Conservation (phyloP, 495 filamentous ascomycete species). For the Copromyces sp. region DNA sequence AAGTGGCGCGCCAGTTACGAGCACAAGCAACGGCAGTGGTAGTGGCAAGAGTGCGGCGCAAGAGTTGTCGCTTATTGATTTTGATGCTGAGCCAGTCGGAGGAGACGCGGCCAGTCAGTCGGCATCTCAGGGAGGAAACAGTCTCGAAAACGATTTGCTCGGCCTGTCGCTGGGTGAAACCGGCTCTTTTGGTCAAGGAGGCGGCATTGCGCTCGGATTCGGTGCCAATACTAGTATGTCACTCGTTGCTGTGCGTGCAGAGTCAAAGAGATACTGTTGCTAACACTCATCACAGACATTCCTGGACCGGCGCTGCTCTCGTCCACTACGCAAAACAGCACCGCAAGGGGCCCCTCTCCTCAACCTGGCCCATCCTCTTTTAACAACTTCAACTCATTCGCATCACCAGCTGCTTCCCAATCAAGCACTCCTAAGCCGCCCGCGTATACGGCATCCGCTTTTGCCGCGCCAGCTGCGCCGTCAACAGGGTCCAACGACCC, state of each 20-base stretch:
- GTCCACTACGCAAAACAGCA: conserved; percentile 49
- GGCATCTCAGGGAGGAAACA: conserved; percentile 15
- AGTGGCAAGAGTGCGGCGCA: conserved; percentile 66
- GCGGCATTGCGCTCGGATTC: conserved; percentile 79
- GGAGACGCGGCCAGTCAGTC: conserved; percentile 19
- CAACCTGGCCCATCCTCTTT: conserved; percentile 34
- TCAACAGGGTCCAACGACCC: conserved; percentile 44
- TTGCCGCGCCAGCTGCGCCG: conserved; percentile 26
- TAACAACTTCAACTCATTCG: conserved; percentile 51
- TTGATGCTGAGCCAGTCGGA: conserved; percentile 57
- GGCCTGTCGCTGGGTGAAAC: conserved; percentile 42
- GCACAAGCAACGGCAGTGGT: conserved; percentile 42
- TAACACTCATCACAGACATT: background rate
- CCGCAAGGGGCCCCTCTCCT: conserved; percentile 33
- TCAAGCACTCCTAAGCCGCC: conserved; percentile 40
- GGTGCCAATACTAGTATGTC: conserved; percentile 54
- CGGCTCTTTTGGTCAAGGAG: conserved; percentile 52
- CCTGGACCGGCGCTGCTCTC: conserved; percentile 52
- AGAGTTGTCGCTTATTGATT: conserved; percentile 89
- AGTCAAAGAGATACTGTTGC: background rate
- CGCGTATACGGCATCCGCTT: conserved; percentile 22
- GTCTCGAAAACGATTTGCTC: conserved; percentile 43
- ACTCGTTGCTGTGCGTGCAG: background rate
- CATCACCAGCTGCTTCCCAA: conserved; percentile 32
- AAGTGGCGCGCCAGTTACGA: conserved; percentile 60